Evolutionary conservation across 768 basidiomycete genomes (phyloP).

Genomic region (Psilocybe azurescens): DNA sequence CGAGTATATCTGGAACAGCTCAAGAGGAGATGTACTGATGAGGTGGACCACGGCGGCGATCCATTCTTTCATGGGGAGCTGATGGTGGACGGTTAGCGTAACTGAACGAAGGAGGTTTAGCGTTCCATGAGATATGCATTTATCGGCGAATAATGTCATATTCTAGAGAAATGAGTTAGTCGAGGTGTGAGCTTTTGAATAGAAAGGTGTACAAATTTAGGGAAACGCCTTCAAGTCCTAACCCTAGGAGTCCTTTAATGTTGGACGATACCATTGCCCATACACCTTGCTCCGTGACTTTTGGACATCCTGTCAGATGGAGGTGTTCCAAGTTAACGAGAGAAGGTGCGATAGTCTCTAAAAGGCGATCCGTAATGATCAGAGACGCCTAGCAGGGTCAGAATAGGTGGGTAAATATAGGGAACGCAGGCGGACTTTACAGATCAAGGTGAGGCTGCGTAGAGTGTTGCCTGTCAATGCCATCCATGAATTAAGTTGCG

Average conservation of each 20-base stretch:
- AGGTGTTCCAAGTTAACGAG: conserved; percentile 60
- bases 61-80: conserved; percentile 48
- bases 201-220: conserved; percentile 53
- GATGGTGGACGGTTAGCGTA: conserved; percentile 56
- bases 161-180: conserved; percentile 44
- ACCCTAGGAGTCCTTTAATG: conserved; percentile 48
- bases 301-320: conserved; percentile 69
- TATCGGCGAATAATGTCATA: conserved; percentile 48
- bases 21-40: conserved; percentile 54
- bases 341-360: conserved; percentile 54
- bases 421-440: conserved; percentile 53
- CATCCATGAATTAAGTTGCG: conserved; percentile 58
- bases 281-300: conserved; percentile 67
- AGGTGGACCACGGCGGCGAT: conserved; percentile 44
- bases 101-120: conserved; percentile 57
- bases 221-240: conserved; percentile 71
- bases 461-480: conserved; percentile 48
- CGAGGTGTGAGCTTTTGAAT: neutral
- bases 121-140: conserved; percentile 37
- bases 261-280: conserved; percentile 53
- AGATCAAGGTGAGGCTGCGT: conserved; percentile 66
- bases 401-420: neutral
- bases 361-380: conserved; percentile 59
- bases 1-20: conserved; percentile 68
- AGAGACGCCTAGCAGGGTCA: conserved; percentile 50